Evolutionary conservation across 2,329 filamentous ascomycete genomes (phyloP).

Genomic region (Colletotrichum tropicicola): DNA sequence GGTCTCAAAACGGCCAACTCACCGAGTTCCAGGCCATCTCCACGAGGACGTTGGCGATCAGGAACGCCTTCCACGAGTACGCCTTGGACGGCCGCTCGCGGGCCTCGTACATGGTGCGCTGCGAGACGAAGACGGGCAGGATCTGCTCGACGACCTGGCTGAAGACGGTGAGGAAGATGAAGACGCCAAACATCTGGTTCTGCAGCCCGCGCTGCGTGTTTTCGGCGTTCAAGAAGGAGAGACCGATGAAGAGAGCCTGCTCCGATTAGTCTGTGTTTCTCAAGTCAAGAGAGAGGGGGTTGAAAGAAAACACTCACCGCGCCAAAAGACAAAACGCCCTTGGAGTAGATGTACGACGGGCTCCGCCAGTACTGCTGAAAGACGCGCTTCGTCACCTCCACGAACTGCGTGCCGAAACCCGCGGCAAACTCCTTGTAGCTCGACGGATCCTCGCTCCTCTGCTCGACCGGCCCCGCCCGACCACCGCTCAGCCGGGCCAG

Average conservation of each 20-base stretch:
- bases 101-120: constrained; percentile 75
- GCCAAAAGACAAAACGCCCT: constrained; percentile 43
- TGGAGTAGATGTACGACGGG: constrained; percentile 71
- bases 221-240: constrained; percentile 71
- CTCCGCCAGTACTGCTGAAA: constrained; percentile 46
- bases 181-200: constrained; percentile 77
- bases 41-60: constrained; percentile 67
- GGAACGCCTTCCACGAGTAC: constrained; percentile 75
- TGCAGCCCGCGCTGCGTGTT: constrained; percentile 72
- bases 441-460: constrained; percentile 21
- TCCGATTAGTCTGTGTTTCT: neutral
- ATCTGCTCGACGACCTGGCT: constrained; percentile 71
- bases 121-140: constrained; percentile 76
- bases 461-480: neutral
- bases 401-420: constrained; percentile 39
- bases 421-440: constrained; percentile 44
- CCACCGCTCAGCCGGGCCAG: neutral
- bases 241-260: constrained; percentile 71
- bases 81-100: constrained; percentile 73
- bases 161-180: constrained; percentile 78
- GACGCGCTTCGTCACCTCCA: constrained; percentile 45
- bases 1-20: constrained; percentile 38
- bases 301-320: neutral
- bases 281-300: neutral
- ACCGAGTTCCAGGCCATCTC: constrained; percentile 75